Evolutionary conservation across 169 alveolate genomes (phyloP).

Genomic region (Plasmodium gaboni): DNA sequence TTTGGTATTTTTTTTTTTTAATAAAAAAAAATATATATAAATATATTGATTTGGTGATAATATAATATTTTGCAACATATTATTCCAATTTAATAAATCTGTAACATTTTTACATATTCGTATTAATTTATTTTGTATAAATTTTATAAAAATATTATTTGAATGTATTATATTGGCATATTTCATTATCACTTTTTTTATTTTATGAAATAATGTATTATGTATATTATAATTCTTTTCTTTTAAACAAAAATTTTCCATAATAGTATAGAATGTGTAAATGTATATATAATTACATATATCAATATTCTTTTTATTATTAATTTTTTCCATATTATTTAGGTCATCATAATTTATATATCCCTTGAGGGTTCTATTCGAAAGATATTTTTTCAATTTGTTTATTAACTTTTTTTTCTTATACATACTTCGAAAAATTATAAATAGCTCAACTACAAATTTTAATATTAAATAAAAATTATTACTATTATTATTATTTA

Average conservation of each 20-base stretch:
- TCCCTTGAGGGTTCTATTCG: conserved; percentile 44
- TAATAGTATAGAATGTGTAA: conserved; percentile 21
- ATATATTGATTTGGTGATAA: conserved; percentile 7
- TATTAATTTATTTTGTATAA: conserved; percentile 18
- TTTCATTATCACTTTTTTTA: conserved; percentile 6
- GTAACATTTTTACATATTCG: conserved; percentile 6
- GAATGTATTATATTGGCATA: not conserved
- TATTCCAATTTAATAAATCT: conserved; percentile 38
- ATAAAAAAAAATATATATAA: conserved; percentile 15
- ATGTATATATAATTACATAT: not conserved
- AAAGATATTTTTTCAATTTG: conserved; percentile 27
- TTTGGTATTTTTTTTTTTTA: not conserved
- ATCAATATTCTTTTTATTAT: not conserved
- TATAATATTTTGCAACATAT: not conserved
- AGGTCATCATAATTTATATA: not conserved
- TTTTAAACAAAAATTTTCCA: conserved; percentile 41
- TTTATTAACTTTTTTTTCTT: conserved; percentile 13
- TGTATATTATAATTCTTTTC: conserved; percentile 5
- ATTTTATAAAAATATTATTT: conserved; percentile 17
- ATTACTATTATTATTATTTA: not conserved
- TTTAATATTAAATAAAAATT: not conserved
- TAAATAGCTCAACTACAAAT: conserved; percentile 30
- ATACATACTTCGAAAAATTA: conserved; percentile 12
- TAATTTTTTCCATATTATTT: not conserved
- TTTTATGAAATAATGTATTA: conserved; percentile 30